Percentiles rank a stretch among this genome's conserved stretches.
Conservation (phyloP, 768 basidiomycete species). For the Inosperma sp. region DNA sequence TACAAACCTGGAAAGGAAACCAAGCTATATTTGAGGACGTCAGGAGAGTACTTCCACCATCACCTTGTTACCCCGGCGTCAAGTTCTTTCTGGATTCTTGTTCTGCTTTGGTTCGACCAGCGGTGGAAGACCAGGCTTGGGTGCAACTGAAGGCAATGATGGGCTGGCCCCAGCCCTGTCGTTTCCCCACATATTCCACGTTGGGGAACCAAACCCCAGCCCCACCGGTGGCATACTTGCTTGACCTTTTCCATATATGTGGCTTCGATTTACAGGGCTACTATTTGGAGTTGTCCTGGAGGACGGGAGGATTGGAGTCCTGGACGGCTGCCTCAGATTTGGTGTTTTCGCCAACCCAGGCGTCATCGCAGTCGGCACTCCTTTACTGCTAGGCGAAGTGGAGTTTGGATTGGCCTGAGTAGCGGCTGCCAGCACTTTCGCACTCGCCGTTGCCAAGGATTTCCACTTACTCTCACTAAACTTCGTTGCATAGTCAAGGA, state of each 20-base stretch:
- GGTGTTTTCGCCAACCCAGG: neutral
- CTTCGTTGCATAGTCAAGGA: slow-evolving; percentile 59
- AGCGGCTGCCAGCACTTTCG: slow-evolving; percentile 6
- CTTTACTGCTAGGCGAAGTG: neutral
- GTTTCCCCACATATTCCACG: slow-evolving; percentile 1
- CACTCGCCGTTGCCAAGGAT: slow-evolving; percentile 16
- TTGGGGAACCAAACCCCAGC: slow-evolving; percentile 8
- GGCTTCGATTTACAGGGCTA: neutral
- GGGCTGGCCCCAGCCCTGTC: neutral
- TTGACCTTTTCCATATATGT: neutral
- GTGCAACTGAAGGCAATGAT: neutral
- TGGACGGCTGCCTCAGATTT: neutral
- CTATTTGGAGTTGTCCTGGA: neutral
- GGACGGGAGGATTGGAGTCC: slow-evolving; percentile 6
- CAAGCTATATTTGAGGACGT: no score
- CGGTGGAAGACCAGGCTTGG: neutral
- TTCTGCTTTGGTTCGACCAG: no score
- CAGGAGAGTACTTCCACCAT: no score
- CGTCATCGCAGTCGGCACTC: neutral
- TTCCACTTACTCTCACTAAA: slow-evolving; percentile 41
- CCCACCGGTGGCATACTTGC: slow-evolving; percentile 5
- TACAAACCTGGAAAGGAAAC: no score
- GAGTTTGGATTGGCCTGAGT: slow-evolving; percentile 1
- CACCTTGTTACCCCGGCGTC: no score
- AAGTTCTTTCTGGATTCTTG: no score